These are phyloP conservation scores for Auricularia cornea DNA, from an alignment of 768 basidiomycete genomes.

Conservation along the genomic window DNA sequence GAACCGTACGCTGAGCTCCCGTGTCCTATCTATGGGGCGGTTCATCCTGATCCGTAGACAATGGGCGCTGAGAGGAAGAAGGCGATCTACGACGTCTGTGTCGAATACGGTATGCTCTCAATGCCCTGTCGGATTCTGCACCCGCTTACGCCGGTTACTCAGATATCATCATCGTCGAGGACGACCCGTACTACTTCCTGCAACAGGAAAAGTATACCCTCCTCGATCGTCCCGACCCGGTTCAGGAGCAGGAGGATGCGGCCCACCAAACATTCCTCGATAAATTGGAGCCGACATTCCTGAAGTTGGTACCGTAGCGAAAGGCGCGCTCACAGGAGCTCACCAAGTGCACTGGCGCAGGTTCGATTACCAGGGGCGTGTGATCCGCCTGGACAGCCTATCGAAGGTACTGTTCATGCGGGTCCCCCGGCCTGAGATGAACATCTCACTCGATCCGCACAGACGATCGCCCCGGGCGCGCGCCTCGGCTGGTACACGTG, in stretches of 20 bases:
- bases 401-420: slow-evolving; percentile 43
- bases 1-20: slow-evolving; percentile 39
- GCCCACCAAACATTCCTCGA: slow-evolving; percentile 37
- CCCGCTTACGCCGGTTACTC: background rate
- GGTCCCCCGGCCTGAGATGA: background rate
- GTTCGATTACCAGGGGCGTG: slow-evolving; percentile 72
- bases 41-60: slow-evolving; percentile 33
- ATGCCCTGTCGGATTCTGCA: background rate
- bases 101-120: slow-evolving; percentile 52
- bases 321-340: too few species aligned
- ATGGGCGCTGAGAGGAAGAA: slow-evolving; percentile 59
- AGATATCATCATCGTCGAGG: slow-evolving; percentile 76
- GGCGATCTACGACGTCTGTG: slow-evolving; percentile 70
- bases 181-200: slow-evolving; percentile 77
- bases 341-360: background rate
- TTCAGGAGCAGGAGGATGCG: background rate
- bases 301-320: slow-evolving; percentile 32
- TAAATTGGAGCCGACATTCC: slow-evolving; percentile 50
- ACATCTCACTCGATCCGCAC: background rate
- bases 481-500: slow-evolving; percentile 77
- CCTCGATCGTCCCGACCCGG: slow-evolving; percentile 26
- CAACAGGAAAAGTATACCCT: slow-evolving; percentile 51
- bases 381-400: slow-evolving; percentile 75
- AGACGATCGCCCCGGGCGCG: slow-evolving; percentile 72
- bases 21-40: background rate